Evolutionary conservation across 2,329 filamentous ascomycete species (phyloP).

Genomic region (Lasiodiplodia sp.): DNA sequence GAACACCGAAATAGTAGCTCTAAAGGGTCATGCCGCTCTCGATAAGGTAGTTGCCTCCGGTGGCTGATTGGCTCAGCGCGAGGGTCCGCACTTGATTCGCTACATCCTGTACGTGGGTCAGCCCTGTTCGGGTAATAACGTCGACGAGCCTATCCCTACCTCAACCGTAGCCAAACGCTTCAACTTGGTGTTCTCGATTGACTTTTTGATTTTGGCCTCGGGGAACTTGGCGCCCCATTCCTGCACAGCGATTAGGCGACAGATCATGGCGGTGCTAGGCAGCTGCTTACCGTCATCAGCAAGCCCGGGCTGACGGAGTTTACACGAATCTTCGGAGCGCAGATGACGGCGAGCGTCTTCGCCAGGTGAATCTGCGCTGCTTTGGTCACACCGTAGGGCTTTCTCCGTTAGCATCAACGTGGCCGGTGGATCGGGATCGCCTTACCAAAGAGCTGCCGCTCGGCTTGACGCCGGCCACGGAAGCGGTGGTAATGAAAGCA

Average conservation of each 20-base stretch:
- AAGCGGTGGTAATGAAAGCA: constrained; percentile 69
- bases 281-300: constrained; percentile 60
- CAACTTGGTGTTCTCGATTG: constrained; percentile 53
- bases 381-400: constrained; percentile 79
- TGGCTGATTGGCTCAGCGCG: constrained; percentile 44
- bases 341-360: constrained; percentile 68
- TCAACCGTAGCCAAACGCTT: constrained; percentile 63
- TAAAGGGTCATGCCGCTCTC: constrained; percentile 46
- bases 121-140: not conserved
- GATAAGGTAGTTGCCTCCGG: constrained; percentile 48
- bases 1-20: not conserved
- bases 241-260: constrained; percentile 32
- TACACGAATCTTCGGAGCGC: constrained; percentile 67
- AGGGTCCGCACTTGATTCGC: constrained; percentile 46
- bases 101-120: constrained; percentile 37
- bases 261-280: not conserved
- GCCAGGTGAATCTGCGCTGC: constrained; percentile 74
- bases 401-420: not conserved
- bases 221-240: constrained; percentile 59
- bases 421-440: not conserved
- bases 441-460: constrained; percentile 64
- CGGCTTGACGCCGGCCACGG: constrained; percentile 68
- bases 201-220: constrained; percentile 52
- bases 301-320: constrained; percentile 72
- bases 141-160: constrained; percentile 34